These are phyloP conservation scores for Coprinopsis strossmayeri DNA, from an alignment of 768 basidiomycete species.

Conservation along the genomic window DNA sequence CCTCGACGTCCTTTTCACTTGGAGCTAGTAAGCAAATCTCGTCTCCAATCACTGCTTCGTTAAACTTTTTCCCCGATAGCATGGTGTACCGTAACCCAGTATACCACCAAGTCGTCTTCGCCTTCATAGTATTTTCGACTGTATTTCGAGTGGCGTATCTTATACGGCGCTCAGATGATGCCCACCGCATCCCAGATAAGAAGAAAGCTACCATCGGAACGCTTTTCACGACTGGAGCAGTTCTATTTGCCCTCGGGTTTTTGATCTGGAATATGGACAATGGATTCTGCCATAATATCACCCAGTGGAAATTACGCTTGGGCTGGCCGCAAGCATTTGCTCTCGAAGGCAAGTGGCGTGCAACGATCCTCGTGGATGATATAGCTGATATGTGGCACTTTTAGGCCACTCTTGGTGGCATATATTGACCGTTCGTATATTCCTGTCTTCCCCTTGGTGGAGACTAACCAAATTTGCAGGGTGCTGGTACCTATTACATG, in stretches of 20 bases:
- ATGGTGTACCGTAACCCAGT: constrained; percentile 65
- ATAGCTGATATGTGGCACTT: constrained; percentile 1
- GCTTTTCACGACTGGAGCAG: constrained; percentile 47
- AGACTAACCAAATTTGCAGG: constrained; percentile 21
- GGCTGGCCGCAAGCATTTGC: constrained; percentile 66
- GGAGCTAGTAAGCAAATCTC: constrained; percentile 59
- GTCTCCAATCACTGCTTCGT: background rate
- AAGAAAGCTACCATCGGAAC: constrained; percentile 33
- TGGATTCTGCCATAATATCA: constrained; percentile 57
- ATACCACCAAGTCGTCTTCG: constrained; percentile 77
- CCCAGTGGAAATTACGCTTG: constrained; percentile 44
- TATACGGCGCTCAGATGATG: constrained; percentile 34
- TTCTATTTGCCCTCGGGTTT: constrained; percentile 58
- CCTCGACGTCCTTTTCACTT: constrained; percentile 59
- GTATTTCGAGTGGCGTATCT: constrained; percentile 47
- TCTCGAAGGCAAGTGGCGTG: constrained; percentile 44
- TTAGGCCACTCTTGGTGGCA: constrained; percentile 75
- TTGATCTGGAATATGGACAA: constrained; percentile 80
- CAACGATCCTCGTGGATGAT: background rate
- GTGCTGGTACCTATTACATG: constrained; percentile 45
- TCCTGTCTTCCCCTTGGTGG: background rate
- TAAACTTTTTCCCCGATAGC: constrained; percentile 27
- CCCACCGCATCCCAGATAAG: constrained; percentile 33
- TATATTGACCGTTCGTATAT: constrained; percentile 46
- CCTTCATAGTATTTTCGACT: constrained; percentile 41